Conservation (phyloP, 164 flowering plant genomes). For the Vitis labrusca region DNA sequence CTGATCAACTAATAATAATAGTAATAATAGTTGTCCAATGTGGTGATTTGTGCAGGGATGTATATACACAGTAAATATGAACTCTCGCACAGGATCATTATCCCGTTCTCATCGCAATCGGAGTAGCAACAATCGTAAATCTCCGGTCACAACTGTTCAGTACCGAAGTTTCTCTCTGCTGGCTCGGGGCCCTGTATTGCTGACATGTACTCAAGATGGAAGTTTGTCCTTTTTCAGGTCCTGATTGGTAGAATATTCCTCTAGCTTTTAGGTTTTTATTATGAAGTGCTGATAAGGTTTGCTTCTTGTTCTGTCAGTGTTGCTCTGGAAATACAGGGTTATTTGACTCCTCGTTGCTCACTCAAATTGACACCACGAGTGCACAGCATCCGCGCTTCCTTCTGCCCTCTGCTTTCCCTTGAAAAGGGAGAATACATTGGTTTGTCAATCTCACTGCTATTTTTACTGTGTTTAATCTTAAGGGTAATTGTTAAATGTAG, state of each 20-base stretch:
- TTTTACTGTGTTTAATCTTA: neutral
- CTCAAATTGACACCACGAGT: slow-evolving; percentile 81
- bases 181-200: slow-evolving; percentile 85
- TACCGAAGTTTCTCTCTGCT: slow-evolving; percentile 92
- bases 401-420: slow-evolving; percentile 94
- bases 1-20: slow-evolving; percentile 1
- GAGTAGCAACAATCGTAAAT: slow-evolving; percentile 53
- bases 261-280: neutral
- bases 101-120: slow-evolving; percentile 73
- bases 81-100: slow-evolving; percentile 72
- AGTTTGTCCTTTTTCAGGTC: slow-evolving; percentile 86
- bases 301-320: slow-evolving; percentile 48
- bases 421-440: slow-evolving; percentile 98
- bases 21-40: slow-evolving; percentile 3
- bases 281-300: slow-evolving; percentile 1
- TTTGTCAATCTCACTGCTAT: slow-evolving; percentile 24
- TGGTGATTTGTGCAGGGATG: slow-evolving; percentile 53
- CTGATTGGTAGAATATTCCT: neutral
- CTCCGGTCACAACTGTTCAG: slow-evolving; percentile 82
- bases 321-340: slow-evolving; percentile 82
- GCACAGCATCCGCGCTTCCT: slow-evolving; percentile 81
- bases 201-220: slow-evolving; percentile 87
- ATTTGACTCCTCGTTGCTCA: slow-evolving; percentile 89
- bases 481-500: neutral
- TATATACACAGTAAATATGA: slow-evolving; percentile 66